These are phyloP conservation scores for Saccharata proteae DNA, from an alignment of 2,329 filamentous ascomycete genomes.

Conservation along the genomic window DNA sequence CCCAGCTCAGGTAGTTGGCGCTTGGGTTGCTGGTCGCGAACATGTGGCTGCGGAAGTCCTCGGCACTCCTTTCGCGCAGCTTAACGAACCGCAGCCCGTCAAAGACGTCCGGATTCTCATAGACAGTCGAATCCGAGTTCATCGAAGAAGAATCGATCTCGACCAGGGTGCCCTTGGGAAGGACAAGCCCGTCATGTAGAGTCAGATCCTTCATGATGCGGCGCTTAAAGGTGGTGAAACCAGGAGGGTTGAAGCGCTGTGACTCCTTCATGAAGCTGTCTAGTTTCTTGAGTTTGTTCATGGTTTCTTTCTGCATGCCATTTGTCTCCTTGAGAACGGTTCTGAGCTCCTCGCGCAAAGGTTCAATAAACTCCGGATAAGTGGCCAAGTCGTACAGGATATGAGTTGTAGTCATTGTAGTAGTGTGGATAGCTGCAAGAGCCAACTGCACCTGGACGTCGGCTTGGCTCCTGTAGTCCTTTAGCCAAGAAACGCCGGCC, in stretches of 20 bases:
- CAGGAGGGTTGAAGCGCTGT: constrained; percentile 10
- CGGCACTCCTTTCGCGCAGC: constrained; percentile 5
- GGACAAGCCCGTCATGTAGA: constrained; percentile 12
- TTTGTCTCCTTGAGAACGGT: constrained; percentile 9
- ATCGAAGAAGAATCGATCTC: constrained; percentile 9
- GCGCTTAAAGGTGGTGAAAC: constrained; percentile 10
- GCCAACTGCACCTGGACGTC: constrained; percentile 8
- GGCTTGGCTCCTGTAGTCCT: constrained; percentile 2
- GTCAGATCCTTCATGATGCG: constrained; percentile 10
- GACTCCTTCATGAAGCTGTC: constrained; percentile 15
- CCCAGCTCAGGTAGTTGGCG: constrained; percentile 15
- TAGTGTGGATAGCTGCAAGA: constrained; percentile 14
- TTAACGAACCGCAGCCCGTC: constrained; percentile 10
- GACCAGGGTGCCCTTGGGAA: constrained; percentile 11
- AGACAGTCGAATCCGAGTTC: constrained; percentile 9
- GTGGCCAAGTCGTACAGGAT: constrained; percentile 11
- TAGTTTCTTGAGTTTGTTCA: constrained; percentile 12
- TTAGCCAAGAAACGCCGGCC: constrained; percentile 8
- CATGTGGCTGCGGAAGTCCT: constrained; percentile 11
- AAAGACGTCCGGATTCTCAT: constrained; percentile 9
- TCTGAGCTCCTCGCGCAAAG: constrained; percentile 10
- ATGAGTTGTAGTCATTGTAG: constrained; percentile 12
- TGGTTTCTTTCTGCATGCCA: constrained; percentile 7
- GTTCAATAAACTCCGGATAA: constrained; percentile 10
- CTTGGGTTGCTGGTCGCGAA: constrained; percentile 18